A percentile compares a stretch with the other conserved stretches of the same genome.
phyloP scores from a whole-genome alignment of 2,329 filamentous ascomycete genomes.

The Pseudonectria foliicola region DNA sequence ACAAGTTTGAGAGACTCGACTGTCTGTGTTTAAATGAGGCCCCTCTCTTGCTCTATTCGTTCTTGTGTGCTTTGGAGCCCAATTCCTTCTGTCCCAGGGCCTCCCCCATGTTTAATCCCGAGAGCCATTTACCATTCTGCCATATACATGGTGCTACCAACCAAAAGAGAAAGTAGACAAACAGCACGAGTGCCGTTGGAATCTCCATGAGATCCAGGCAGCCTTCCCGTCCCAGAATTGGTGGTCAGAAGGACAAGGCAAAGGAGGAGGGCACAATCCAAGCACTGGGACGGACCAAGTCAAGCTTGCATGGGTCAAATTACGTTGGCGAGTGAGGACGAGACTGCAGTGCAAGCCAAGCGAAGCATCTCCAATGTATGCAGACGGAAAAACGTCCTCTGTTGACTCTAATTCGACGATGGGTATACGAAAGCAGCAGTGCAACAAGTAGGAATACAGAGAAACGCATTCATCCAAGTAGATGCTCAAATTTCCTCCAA shows the following conservation, averaged over 20 bases:
- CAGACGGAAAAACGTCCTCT: constrained; percentile 7
- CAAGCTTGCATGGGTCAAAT: constrained; percentile 6
- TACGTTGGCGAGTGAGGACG: constrained; percentile 9
- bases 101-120: constrained; percentile 14
- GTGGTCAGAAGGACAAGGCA: too few relatives aligned
- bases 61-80: constrained; percentile 10
- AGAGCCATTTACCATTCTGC: too few relatives aligned
- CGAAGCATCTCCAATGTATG: too few relatives aligned
- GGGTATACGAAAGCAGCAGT: constrained; percentile 15
- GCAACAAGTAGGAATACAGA: constrained; percentile 12
- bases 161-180: too few relatives aligned
- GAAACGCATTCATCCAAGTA: constrained; percentile 4
- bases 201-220: too few relatives aligned
- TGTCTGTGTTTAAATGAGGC: constrained; percentile 13
- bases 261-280: too few relatives aligned
- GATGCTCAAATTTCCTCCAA: constrained; percentile 3
- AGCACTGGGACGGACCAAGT: too few relatives aligned
- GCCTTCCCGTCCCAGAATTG: too few relatives aligned
- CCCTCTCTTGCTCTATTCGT: too few relatives aligned
- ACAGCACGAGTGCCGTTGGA: too few relatives aligned
- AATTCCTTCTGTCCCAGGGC: constrained; percentile 11
- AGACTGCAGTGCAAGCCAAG: too few relatives aligned
- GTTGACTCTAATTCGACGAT: constrained; percentile 15
- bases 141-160: too few relatives aligned
- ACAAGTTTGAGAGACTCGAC: constrained; percentile 11